Evolutionary conservation across 345 rosid species (phyloP), one percentile per base, ranked within the genome.

Genomic region (Lumnitzera racemosa): DNA sequence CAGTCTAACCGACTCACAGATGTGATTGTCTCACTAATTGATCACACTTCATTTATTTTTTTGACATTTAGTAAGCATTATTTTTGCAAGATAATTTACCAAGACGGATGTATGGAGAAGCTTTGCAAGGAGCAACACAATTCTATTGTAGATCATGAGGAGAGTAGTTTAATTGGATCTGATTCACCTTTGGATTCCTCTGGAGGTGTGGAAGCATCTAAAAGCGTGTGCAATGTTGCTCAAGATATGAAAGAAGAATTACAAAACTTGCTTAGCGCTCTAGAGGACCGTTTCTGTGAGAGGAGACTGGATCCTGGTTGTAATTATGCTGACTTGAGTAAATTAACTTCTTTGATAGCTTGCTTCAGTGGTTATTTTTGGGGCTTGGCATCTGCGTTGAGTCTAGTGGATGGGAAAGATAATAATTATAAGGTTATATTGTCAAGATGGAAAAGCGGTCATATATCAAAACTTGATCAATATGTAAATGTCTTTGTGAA

Each of bases 301-400:
- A 71, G 57, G 58, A 67, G 70, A 51, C 56, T 46, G 17, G 72
- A 76, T 29, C 53, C 60, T 69, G 65, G 63, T 58, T 53, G 56
- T 25, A 31, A 78, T 68, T 72, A 61, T 57, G 66, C 70, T 31
- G 62, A 74, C 69, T 63, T 79, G 70, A 70, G 70, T 72, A 78
- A 76, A 67, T 62, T 81, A 67, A 76, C 85, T 59, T 76, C 76
- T 52, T 49, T 71, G 12, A 50, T 83, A 67, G 80, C 92, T 64
- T 88, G 95, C 74, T 66, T 88, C 57, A 67, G 81, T 74, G 97
- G 97, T 58, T 84, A 78, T 67, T 57, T 94, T 66, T 94, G 96
- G 92, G 99, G 97, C 70, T 62, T 88, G 59, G 80, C 90, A 70
- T 84, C 85, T 61, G 80, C 82, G 36, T 61, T 72, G 64, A 70